A percentile compares a stretch with the other conserved stretches of the same genome.
These are phyloP conservation scores for Pholiota conissans DNA, from an alignment of 768 basidiomycete genomes.

Conservation along the genomic window DNA sequence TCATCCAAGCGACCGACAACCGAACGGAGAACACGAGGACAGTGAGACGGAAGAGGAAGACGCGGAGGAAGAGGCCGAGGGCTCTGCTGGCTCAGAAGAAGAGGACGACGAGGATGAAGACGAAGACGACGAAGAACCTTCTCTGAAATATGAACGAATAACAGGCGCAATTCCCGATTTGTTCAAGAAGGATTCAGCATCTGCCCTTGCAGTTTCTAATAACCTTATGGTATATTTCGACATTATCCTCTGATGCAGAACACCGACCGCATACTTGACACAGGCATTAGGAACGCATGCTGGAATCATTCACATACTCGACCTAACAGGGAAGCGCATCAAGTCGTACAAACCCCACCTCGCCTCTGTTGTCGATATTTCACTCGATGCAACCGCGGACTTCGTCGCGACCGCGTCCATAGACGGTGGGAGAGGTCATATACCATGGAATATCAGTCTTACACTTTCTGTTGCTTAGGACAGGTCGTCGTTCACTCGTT, in stretches of 20 bases:
- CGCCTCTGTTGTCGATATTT: conserved; percentile 84
- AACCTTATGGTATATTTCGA: conserved; percentile 59
- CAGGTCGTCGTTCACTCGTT: conserved; percentile 88
- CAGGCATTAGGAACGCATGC: conserved; percentile 92
- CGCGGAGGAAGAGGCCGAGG: not conserved
- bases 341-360: conserved; percentile 91
- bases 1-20: not conserved
- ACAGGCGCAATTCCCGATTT: conserved; percentile 71
- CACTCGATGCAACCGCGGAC: conserved; percentile 80
- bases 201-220: conserved; percentile 74
- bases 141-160: conserved; percentile 88
- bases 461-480: conserved; percentile 49
- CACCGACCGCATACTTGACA: conserved; percentile 2
- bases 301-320: conserved; percentile 88
- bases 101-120: conserved; percentile 26
- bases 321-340: conserved; percentile 74
- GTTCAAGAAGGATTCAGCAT: conserved; percentile 87
- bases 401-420: conserved; percentile 92
- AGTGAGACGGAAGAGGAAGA: conserved; percentile 3
- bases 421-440: conserved; percentile 65
- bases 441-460: conserved; percentile 6
- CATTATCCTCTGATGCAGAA: not conserved
- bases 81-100: conserved; percentile 13
- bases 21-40: not conserved
- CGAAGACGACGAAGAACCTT: conserved; percentile 83